Evolutionary conservation across 2,329 filamentous ascomycete genomes (phyloP), one percentile per base, ranked within the genome.

Genomic region (Colletotrichum sojae): DNA sequence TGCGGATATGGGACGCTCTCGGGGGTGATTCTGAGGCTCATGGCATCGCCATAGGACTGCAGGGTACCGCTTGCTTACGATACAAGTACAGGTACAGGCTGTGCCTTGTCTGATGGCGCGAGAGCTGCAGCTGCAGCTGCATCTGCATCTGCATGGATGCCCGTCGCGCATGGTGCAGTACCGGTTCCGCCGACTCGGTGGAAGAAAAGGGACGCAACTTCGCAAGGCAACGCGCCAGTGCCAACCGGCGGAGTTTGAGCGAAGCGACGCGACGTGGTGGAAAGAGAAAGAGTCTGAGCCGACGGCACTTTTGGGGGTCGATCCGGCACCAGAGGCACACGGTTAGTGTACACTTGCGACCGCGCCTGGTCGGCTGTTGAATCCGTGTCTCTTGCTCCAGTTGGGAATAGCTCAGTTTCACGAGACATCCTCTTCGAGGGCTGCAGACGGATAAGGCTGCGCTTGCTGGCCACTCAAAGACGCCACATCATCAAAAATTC

Each of bases 401-500:
- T 60, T 51, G 15, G 54, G 66, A 10, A 55, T 69, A 67, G 62
- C 36, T 52, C 55, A 12, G 60, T 55, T 69, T 66, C 66, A 55
- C 66, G 22, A n/a, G 36, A 43, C 62, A 39, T 40, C 43, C 45
- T 13, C 6, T 60, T 45, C 40, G 55, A 60, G 40, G 31, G 54
- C 55, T 67, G 51, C 62, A 66, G 62, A 67, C 62, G 62, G 67
- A 69, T 69, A 67, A 66, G 67, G 67, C 67, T 69, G 62, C 55
- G 45, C 55, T 69, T 66, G 54, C 40, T 65, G 54, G n/a, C 27
- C 66, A 59, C 40, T 59, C 27, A 56, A 36, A 36, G 62, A 22
- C 67, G 67, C 62, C 67, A 69, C 67, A 61, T 67, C 67, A 69
- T 56, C 55, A 52, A 55, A 66, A 36, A 12, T 36, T 8, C 10